Base-by-base conservation (phyloP, 257 asterid genomes). In the Salvia splendens region DNA sequence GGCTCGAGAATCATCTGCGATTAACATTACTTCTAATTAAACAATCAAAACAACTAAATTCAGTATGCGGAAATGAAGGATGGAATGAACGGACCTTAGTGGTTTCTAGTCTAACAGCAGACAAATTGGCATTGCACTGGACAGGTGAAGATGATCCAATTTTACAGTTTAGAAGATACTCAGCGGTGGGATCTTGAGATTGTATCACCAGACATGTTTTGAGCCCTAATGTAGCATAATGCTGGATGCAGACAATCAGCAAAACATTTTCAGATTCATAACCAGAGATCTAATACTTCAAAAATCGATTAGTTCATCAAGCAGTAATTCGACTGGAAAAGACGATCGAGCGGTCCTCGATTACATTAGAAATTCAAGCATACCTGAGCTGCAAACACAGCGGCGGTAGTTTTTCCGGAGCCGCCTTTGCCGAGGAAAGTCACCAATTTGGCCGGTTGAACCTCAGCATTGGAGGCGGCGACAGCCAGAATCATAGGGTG, bases 341-440 rank as follows among this genome's bases (percentile, higher is more conserved):
- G 4, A n/a, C 12, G 35, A 74, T 12, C 17, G 52, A 58, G 55
- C 24, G 12, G 33, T 49, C 2, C 46, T 49, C 24, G 15, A 52
- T 45, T 15, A 45, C 30, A 40, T 5, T 48, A 36, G n/a, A 12
- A 17, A 6, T 32, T 4, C 15, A 55, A n/a, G 6, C 6, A 4
- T 73, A 93, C 99, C 97, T 90, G 95, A 67, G 99, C 97, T n/a
- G 97, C 96, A 75, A 93, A 89, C 67, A 90, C 74, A 64, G 99
- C 86, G 66, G 95, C 83, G 50, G 96, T 86, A 16, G 99, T 90
- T 75, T 93, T 90, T 0, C 99, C 99, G 12, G 97, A 86, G 70
- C 96, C 99, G 66, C 99, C 99, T 84, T 93, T 93, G 35, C 99
- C 99, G 61, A 90, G 65, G 76, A 93, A 93, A 24, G 95, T 90